Base-by-base conservation (phyloP, 257 asterid genomes). In the Scutellaria barbata region DNA sequence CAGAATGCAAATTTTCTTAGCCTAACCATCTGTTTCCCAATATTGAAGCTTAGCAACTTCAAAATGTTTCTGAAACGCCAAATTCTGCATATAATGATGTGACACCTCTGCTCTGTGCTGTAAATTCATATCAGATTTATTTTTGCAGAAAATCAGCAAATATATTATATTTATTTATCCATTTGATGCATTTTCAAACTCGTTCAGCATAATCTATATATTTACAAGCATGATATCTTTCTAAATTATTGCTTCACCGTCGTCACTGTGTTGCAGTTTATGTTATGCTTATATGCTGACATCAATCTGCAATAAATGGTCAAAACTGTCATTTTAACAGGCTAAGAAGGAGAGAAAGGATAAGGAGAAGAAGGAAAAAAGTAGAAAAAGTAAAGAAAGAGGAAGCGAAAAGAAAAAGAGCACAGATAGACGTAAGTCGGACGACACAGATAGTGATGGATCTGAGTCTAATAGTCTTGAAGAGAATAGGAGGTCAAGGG, bases 321-420 rank as follows among this genome's bases (percentile, higher is more conserved):
- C 22, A 50, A 43, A 46, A 50, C 40, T 58, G 42, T 13, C 52
- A 55, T 48, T 65, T 68, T 65, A 58, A 82, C 85, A 92, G 98
- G 89, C 85, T 51, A 90, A 82, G 76, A 92, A 83, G 79, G 97
- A 86, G 61, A 82, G 93, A 68, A 88, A 80, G 63, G 85, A 82
- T 13, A 80, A 82, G 72, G 90, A 83, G 57, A 82, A 78, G 81
- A 86, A 85, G 82, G 88, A 77, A 50, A 89, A 77, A 61, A 87
- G 86, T 18, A 85, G 89, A 63, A 86, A 79, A 79, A 74, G 80
- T 43, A 86, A 73, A 67, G 87, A 81, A 40, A 81, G 79, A 80
- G 85, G 73, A 62, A 66, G 55, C 8, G 85, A 78, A 50, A 81
- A 72, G 78, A 80, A 87, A 83, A 80, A 75, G 77, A 73, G 78